phyloP scores from a whole-genome alignment of 2,329 filamentous ascomycete genomes.

The Coniochaeta ligniaria region DNA sequence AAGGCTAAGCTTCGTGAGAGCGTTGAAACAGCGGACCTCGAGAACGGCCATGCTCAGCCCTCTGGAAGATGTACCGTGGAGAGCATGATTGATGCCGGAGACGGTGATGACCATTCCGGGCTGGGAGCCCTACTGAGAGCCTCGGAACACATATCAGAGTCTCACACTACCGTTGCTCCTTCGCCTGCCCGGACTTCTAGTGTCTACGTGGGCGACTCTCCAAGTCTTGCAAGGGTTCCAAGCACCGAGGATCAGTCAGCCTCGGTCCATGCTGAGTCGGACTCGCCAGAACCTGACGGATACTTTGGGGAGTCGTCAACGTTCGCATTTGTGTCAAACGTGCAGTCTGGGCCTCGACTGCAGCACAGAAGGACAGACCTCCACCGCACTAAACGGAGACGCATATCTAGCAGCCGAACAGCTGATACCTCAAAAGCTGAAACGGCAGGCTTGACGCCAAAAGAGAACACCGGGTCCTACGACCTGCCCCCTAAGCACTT shows the following conservation, averaged over 20 bases:
- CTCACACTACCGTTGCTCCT: background rate
- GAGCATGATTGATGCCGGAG: background rate
- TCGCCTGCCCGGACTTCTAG: background rate
- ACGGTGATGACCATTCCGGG: background rate
- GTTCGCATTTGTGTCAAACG: constrained; percentile 7
- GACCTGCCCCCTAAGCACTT: constrained; percentile 3
- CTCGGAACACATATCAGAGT: constrained; percentile 1
- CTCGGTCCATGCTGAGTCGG: background rate
- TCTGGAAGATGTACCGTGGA: background rate
- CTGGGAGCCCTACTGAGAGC: constrained; percentile 1
- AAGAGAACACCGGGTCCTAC: background rate
- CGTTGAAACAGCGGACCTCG: background rate
- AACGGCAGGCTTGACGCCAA: background rate
- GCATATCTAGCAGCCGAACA: constrained; percentile 3
- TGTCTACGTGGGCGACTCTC: background rate
- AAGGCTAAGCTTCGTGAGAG: constrained; percentile 5
- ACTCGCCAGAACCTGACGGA: constrained; percentile 5
- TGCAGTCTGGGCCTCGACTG: background rate
- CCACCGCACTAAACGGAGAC: constrained; percentile 2
- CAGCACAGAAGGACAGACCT: background rate
- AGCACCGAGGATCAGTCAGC: background rate
- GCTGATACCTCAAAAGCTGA: background rate
- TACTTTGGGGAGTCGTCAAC: constrained; percentile 8
- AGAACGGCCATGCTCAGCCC: background rate
- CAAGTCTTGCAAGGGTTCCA: background rate